Percentiles rank a stretch among this genome's conserved stretches.
These are phyloP conservation scores for Pseudogymnoascus sp. DNA, from an alignment of 2,329 filamentous ascomycete species.

Conservation along the genomic window DNA sequence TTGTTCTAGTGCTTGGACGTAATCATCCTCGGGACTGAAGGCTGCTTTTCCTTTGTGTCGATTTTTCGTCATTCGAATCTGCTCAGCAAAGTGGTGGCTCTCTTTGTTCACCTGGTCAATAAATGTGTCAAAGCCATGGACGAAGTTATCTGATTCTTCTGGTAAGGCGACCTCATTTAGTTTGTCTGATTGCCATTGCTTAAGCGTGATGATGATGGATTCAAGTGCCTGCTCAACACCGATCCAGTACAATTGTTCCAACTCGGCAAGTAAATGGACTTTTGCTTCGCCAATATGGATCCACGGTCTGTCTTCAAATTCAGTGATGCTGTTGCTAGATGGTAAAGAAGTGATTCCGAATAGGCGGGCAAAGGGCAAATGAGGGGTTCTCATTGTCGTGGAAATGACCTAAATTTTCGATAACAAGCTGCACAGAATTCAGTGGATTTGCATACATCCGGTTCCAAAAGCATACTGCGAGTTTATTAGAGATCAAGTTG, in stretches of 20 bases:
- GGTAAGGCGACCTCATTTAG: constrained; percentile 12
- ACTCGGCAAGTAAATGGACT: constrained; percentile 19
- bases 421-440: not conserved
- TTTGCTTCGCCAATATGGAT: constrained; percentile 6
- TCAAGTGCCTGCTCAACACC: constrained; percentile 30
- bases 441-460: not conserved
- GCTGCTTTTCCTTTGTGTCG: not conserved
- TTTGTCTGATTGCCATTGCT: constrained; percentile 26
- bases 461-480: not conserved
- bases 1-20: constrained; percentile 20
- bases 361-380: not conserved
- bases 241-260: constrained; percentile 32
- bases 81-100: constrained; percentile 22
- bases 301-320: constrained; percentile 12
- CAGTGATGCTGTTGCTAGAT: constrained; percentile 11
- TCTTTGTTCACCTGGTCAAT: constrained; percentile 30
- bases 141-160: constrained; percentile 25
- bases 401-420: not conserved
- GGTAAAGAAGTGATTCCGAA: not conserved
- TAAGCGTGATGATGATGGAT: constrained; percentile 29
- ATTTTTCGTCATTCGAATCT: not conserved
- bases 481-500: not conserved
- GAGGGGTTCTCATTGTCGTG: not conserved
- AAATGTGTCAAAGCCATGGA: constrained; percentile 35
- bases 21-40: not conserved